Base-by-base conservation (phyloP, 495 filamentous ascomycete species). In the Penicillium cinerascens region DNA sequence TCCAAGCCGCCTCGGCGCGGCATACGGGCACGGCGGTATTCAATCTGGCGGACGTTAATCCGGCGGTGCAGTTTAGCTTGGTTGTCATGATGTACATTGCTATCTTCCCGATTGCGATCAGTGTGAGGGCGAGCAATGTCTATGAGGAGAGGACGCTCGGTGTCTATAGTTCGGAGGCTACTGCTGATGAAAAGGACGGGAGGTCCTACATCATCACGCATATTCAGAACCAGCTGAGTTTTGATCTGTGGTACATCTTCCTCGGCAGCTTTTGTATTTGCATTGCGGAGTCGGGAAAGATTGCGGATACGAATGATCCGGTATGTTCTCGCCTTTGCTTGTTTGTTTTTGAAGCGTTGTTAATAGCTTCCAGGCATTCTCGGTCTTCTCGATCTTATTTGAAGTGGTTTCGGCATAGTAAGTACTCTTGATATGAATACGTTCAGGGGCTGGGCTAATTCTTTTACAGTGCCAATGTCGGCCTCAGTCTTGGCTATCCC, bases 361-460 rank as follows among this genome's bases (percentile, higher is more conserved):
- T 54, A 45, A 60, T 22, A 6, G 3, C 20, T 20, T 39, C 40
- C 38, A 65, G 57, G 53, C 51, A 1, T 65, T 67, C 23, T 51
- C 62, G 6, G 77, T 89, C 54, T 96, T 93, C 61, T 72, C 81
- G 15, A 77, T 92, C 4, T 78, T 96, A 13, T 96, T 96, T 61
- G 91, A 96, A 61, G 80, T 91, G 33, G 83, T 93, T 49, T 88
- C 84, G 45, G 90, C 90, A 18, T 96, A 96, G 64, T 67, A 23
- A 63, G 63, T 52, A 26, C 17, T 42, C 41, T 25, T 13, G 20
- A 27, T 44, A 18, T 33, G 6, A 9, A 23, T 41, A 13, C 6
- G 18, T 11, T 29, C 45, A 35, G 26, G 10, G 22, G 29, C 25
- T 23, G 16, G 22, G 18, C 40, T 69, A 22, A 66, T 44, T 21